Evolutionary conservation across 192 early-diverging fungal species (phyloP), one percentile per base, ranked within the genome.

Genomic region (Paraglomus brasilianum): DNA sequence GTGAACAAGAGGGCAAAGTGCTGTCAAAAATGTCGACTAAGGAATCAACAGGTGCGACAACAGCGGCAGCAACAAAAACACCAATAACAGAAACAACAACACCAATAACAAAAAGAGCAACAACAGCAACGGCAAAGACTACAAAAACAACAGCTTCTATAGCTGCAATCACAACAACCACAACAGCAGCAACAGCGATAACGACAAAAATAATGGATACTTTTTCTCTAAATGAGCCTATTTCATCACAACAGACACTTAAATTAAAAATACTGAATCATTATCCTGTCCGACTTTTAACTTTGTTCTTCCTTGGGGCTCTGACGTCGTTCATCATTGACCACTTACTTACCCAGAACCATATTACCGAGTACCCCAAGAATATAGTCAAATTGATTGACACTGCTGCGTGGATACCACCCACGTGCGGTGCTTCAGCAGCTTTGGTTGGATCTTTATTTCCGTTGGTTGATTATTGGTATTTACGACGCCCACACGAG

Each of bases 251-350:
- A 43, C 5, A 5, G 8, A 42, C 24, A 21, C 15, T 24, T 64
- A 47, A 65, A n/a, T 65, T 11, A 24, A 30, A 44, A 65, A 13
- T 47, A 42, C 19, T 57, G 24, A 69, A 42, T 24, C 75, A 81
- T 56, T 81, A 80, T 51, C 83, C 82, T 5, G 74, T 82, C 7
- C 87, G 82, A 24, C 74, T 78, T 21, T 48, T 83, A 64, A 72
- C 84, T 58, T 81, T 90, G 36, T 90, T 90, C 71, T 60, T 77
- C 22, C 77, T 87, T 39, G 88, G 88, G 46, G 83, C 84, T 78
- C 55, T 78, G 21, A 83, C 88, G 60, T 83, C 86, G 8, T 45
- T 90, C 68, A 71, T 88, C 47, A 86, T 89, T 65, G 85, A 87
- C 68, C 79, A 80, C 62, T 71, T 90, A 19, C 86, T 85, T 53